phyloP scores from a whole-genome alignment of 2,329 filamentous ascomycete species.

The Phialophora chinensis region DNA sequence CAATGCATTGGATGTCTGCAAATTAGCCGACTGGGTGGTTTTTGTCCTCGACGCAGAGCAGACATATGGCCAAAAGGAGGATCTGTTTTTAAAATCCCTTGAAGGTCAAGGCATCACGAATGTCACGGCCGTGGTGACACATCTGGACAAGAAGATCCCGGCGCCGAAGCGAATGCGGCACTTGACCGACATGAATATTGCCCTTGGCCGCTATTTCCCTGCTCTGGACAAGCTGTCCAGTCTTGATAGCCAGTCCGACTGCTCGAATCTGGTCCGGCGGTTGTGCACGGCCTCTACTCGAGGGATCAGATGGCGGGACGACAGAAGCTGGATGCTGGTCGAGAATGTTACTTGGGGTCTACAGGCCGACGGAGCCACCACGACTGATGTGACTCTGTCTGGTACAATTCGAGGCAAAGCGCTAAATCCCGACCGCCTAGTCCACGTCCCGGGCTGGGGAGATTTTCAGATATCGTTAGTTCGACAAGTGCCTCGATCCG shows the following conservation, averaged over 20 bases:
- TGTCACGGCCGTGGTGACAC: slow-evolving; percentile 82
- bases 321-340: slow-evolving; percentile 92
- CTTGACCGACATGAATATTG: slow-evolving; percentile 83
- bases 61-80: slow-evolving; percentile 83
- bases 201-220: slow-evolving; percentile 93
- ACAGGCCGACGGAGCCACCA: slow-evolving; percentile 51
- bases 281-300: slow-evolving; percentile 92
- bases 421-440: slow-evolving; percentile 84
- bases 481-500: slow-evolving; percentile 68
- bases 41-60: slow-evolving; percentile 81
- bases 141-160: slow-evolving; percentile 77
- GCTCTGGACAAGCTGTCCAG: slow-evolving; percentile 89
- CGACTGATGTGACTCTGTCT: slow-evolving; percentile 72
- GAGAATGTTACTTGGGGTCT: slow-evolving; percentile 78
- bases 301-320: slow-evolving; percentile 93
- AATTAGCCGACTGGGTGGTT: slow-evolving; percentile 88
- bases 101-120: slow-evolving; percentile 96
- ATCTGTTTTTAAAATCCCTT: slow-evolving; percentile 82
- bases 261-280: slow-evolving; percentile 85
- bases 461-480: slow-evolving; percentile 93
- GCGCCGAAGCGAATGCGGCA: slow-evolving; percentile 79
- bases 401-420: slow-evolving; percentile 85
- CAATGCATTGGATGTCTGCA: slow-evolving; percentile 80
- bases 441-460: slow-evolving; percentile 93
- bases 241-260: slow-evolving; percentile 86